phyloP scores from a whole-genome alignment of 192 early-diverging fungal genomes.

The Linnemannia elongata region DNA sequence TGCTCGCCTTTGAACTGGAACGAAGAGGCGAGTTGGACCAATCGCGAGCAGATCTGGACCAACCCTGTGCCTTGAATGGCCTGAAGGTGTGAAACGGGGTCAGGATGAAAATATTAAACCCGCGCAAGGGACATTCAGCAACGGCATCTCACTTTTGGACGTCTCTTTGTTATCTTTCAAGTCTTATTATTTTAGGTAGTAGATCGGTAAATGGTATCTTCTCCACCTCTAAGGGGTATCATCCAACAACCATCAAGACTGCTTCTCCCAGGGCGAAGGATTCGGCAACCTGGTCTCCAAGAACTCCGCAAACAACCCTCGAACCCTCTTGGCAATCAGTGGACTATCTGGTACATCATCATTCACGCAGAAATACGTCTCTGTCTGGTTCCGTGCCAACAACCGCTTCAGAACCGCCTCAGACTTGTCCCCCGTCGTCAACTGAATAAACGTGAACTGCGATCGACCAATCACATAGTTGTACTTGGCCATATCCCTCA shows the following conservation, averaged over 20 bases:
- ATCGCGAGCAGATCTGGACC: too few species aligned
- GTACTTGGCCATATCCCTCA: slow-evolving; percentile 29
- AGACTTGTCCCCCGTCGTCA: slow-evolving; percentile 9
- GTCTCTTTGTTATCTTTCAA: too few species aligned
- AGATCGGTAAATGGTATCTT: too few species aligned
- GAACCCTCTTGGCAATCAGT: slow-evolving; percentile 17
- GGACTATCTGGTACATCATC: slow-evolving; percentile 38
- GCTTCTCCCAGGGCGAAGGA: slow-evolving; percentile 33
- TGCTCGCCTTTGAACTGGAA: background rate
- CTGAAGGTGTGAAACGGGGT: too few species aligned
- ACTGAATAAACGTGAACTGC: slow-evolving; percentile 18
- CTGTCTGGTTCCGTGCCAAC: background rate
- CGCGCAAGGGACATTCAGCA: too few species aligned
- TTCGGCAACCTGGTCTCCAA: slow-evolving; percentile 23
- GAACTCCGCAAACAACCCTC: slow-evolving; percentile 7
- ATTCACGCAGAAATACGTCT: slow-evolving; percentile 47
- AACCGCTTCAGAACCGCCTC: background rate
- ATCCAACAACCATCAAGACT: too few species aligned
- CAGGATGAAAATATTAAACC: too few species aligned
- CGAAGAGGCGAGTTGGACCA: too few species aligned
- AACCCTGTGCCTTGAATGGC: too few species aligned
- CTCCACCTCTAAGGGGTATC: background rate
- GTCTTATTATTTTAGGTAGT: too few species aligned
- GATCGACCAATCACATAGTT: slow-evolving; percentile 46
- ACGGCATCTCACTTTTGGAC: too few species aligned